A percentile compares a stretch with the other conserved stretches of the same genome.
Evolutionary conservation across 2,329 filamentous ascomycete species (phyloP).

Genomic region (Penicillium sumatraense): DNA sequence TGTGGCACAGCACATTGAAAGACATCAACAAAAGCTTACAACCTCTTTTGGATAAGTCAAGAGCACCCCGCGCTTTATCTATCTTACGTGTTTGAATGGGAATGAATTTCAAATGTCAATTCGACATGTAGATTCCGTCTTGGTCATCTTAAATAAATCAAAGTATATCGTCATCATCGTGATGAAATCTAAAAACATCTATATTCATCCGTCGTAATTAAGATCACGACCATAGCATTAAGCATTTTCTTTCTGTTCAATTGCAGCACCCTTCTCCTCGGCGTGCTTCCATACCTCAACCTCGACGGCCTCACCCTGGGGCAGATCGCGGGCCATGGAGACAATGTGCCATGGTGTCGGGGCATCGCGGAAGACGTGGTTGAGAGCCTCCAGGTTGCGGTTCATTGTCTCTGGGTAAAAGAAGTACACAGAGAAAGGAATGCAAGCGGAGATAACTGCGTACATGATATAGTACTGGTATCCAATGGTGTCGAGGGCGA

Average conservation of each 20-base stretch:
- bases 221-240: background rate
- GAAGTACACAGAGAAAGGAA: slow-evolving; percentile 23
- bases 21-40: too few relatives aligned
- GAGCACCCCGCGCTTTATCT: too few relatives aligned
- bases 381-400: slow-evolving; percentile 28
- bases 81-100: background rate
- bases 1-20: too few relatives aligned
- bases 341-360: slow-evolving; percentile 28
- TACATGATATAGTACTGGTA: slow-evolving; percentile 29
- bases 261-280: slow-evolving; percentile 19
- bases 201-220: background rate
- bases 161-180: background rate
- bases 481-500: slow-evolving; percentile 27
- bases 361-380: slow-evolving; percentile 30
- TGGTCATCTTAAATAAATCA: background rate
- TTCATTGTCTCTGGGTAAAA: slow-evolving; percentile 33
- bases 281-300: slow-evolving; percentile 21
- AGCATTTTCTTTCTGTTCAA: slow-evolving; percentile 25
- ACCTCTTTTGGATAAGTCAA: too few relatives aligned
- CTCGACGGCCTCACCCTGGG: slow-evolving; percentile 26
- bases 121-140: background rate
- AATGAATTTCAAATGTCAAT: background rate
- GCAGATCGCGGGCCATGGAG: slow-evolving; percentile 27
- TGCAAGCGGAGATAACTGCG: slow-evolving; percentile 24
- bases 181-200: background rate